Evolutionary conservation across 768 basidiomycete genomes (phyloP), one percentile per base, ranked within the genome.

Genomic region (Mrakia frigida): DNA sequence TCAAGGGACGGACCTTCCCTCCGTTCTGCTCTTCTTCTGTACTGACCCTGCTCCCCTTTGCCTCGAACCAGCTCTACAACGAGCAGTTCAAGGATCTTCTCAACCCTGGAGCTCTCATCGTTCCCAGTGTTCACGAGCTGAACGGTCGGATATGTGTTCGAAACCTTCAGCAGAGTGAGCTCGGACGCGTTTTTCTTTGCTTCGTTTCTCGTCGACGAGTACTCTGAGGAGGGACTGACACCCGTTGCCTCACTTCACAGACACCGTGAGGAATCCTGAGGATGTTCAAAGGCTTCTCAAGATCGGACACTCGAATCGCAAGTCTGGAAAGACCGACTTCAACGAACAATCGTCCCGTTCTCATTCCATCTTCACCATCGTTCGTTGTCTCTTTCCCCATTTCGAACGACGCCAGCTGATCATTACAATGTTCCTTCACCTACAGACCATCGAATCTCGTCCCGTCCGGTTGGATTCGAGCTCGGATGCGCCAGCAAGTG

Each of bases 281-380:
- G 77, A 78, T 33, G 73, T 78, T 1, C 77, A 74, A 28, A 50
- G 25, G 31, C 61, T 41, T 28, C 50, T 78, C 33, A 74, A 78
- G 68, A 25, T 52, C n/a, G 77, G 77, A 52, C 73, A 78, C 21
- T 53, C 31, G 31, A 78, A 78, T 33, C 67, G 77, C 23, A 67
- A 73, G 31, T 31, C 39, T 21, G 77, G 77, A 35, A 74, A 74
- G 46, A 78, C 77, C 18, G 77, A 78, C 59, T 78, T 35, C 80
- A 84, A 84, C 68, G 83, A 83, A 31, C 74, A 82, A 25, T 83
- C 82, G 25, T 84, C 83, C 0, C 70, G 83, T 35, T 83, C 82
- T 3, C 83, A 84, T 67, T 80, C 81, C n/a, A 82, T 84, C 28
- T 84, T 84, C 75, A 82, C 82, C 1, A 82, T 84, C 61, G 81